A percentile compares a stretch with the other conserved stretches of the same genome.
Evolutionary conservation across 805 yeast species (phyloP).

Genomic region (Saccharomycopsis sp.): DNA sequence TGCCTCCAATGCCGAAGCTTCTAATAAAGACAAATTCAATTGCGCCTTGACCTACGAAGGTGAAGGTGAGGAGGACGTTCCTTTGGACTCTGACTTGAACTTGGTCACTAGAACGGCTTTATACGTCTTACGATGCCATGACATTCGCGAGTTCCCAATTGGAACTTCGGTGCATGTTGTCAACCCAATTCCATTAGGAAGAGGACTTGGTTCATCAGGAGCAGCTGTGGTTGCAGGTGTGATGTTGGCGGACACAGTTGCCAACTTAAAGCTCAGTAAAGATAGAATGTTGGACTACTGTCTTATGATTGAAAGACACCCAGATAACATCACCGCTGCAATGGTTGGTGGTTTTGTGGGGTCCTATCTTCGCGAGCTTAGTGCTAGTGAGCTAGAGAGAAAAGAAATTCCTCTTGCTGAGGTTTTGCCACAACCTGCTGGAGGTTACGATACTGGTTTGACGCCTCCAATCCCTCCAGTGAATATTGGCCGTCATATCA

Average conservation of each 20-base stretch:
- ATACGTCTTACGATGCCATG: conserved; percentile 82
- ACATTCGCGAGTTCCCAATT: conserved; percentile 64
- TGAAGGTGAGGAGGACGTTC: conserved; percentile 78
- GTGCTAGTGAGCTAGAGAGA: conserved; percentile 61
- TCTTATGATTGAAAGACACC: conserved; percentile 95
- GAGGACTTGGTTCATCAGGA: conserved; percentile 96
- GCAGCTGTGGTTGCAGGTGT: conserved; percentile 99
- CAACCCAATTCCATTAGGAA: conserved; percentile 93
- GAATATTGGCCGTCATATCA: conserved; percentile 81
- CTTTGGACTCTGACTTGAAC: conserved; percentile 69
- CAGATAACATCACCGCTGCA: conserved; percentile 97
- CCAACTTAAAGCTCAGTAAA: conserved; percentile 63
- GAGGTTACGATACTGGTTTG: conserved; percentile 60
- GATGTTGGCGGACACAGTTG: conserved; percentile 79
- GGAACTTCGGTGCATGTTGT: conserved; percentile 76
- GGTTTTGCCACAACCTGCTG: conserved; percentile 73
- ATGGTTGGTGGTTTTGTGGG: conserved; percentile 99
- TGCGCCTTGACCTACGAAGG: conserved; percentile 66
- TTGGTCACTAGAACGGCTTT: conserved; percentile 89
- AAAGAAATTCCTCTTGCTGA: conserved; percentile 81
- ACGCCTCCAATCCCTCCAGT: conserved; percentile 79
- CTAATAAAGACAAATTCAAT: conserved; percentile 59
- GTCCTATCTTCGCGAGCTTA: conserved; percentile 77
- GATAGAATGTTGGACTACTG: conserved; percentile 89
- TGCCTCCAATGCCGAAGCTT: conserved; percentile 34